A percentile compares a stretch with the other conserved stretches of the same genome.
Evolutionary conservation across 1,139 yeast species (phyloP).

Genomic region (Candida labiduridarum): DNA sequence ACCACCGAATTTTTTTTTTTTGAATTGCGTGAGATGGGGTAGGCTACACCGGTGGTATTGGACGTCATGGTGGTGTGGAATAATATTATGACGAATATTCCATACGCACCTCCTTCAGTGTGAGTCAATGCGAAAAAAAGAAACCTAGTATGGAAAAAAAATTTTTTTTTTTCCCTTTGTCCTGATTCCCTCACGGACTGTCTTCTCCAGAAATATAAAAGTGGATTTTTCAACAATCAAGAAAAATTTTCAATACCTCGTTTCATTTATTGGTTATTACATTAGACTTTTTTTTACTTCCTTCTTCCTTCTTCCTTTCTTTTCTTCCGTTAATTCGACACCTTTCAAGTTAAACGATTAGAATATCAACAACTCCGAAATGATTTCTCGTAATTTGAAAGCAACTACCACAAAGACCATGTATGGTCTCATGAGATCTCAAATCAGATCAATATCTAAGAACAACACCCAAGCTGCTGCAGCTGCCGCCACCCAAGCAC

Average conservation of each 20-base stretch:
- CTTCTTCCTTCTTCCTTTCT: background rate
- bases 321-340: background rate
- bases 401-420: slow-evolving; percentile 11
- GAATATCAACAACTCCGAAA: slow-evolving; percentile 6
- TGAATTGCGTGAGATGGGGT: too few species aligned
- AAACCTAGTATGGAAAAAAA: background rate
- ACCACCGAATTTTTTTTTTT: background rate
- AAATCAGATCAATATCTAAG: slow-evolving; percentile 34
- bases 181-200: background rate
- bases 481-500: slow-evolving; percentile 25
- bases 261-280: background rate
- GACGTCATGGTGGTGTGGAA: too few species aligned
- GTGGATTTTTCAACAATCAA: background rate
- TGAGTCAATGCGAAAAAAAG: background rate
- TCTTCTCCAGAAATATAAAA: background rate
- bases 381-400: slow-evolving; percentile 17
- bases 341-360: background rate
- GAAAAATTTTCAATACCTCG: background rate
- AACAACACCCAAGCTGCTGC: slow-evolving; percentile 38
- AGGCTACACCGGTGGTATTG: background rate
- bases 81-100: too few species aligned
- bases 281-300: background rate
- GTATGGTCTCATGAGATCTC: slow-evolving; percentile 11
- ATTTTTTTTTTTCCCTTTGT: background rate
- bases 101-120: background rate